A percentile compares a stretch with the other conserved stretches of the same genome.
Evolutionary conservation across 805 yeast species (phyloP).

Genomic region (Metschnikowia santaceciliae): DNA sequence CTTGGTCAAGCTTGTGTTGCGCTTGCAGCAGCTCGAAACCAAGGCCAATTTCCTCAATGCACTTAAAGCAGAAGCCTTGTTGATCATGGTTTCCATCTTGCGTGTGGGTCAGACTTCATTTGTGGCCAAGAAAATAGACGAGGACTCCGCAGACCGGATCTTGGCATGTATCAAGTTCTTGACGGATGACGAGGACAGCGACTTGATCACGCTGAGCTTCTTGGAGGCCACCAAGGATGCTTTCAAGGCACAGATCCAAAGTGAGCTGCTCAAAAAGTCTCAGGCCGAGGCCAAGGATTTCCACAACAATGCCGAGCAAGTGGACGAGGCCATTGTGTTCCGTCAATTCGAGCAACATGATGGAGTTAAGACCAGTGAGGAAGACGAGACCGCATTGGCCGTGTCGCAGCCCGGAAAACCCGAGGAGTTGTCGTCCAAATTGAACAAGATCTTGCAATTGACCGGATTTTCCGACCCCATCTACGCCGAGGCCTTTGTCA

Average conservation of each 20-base stretch:
- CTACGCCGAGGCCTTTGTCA: conserved; percentile 94
- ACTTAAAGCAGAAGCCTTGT: conserved; percentile 88
- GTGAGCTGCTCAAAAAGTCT: conserved; percentile 55
- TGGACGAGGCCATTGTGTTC: conserved; percentile 74
- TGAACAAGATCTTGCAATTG: conserved; percentile 83
- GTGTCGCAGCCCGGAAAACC: conserved; percentile 51
- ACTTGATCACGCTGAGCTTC: conserved; percentile 62
- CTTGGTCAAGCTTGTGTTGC: conserved; percentile 78
- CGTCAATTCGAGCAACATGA: conserved; percentile 64
- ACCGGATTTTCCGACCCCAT: conserved; percentile 99
- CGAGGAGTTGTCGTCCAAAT: conserved; percentile 68
- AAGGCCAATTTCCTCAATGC: conserved; percentile 68
- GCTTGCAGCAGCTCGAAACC: conserved; percentile 57
- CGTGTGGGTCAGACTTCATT: conserved; percentile 77
- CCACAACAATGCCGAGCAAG: conserved; percentile 64
- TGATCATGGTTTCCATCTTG: conserved; percentile 85
- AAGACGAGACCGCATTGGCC: conserved; percentile 52
- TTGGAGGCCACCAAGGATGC: conserved; percentile 86
- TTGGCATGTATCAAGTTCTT: conserved; percentile 80
- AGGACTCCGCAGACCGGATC: conserved; percentile 94
- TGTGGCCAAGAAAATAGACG: conserved; percentile 78
- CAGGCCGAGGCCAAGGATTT: conserved; percentile 53
- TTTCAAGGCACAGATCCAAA: conserved; percentile 63
- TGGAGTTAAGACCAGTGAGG: conserved; percentile 18
- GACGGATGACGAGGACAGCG: conserved; percentile 56